phyloP scores from a whole-genome alignment of 257 asterid species.

The Przewalskia tangutica region DNA sequence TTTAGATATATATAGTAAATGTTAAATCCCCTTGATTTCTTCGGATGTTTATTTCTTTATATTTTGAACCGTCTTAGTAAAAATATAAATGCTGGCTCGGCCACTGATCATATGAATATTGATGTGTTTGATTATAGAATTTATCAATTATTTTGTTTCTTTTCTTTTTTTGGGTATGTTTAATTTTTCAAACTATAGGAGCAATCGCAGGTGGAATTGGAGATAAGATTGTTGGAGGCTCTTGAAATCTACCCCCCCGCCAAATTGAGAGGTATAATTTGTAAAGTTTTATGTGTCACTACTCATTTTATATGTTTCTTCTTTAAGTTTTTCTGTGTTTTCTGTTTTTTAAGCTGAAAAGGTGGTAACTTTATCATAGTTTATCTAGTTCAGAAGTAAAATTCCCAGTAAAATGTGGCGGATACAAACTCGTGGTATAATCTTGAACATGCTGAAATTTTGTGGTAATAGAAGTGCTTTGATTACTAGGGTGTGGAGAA shows the following conservation, averaged over 20 bases:
- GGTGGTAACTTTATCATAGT: not conserved
- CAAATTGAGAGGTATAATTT: slow-evolving; percentile 55
- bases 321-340: not conserved
- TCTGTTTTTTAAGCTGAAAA: not conserved
- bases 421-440: not conserved
- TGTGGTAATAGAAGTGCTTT: not conserved
- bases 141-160: not conserved
- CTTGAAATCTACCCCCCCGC: slow-evolving; percentile 88
- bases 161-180: not conserved
- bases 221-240: slow-evolving; percentile 74
- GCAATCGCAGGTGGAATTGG: slow-evolving; percentile 81
- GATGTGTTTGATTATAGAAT: not conserved
- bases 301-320: not conserved
- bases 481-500: not conserved
- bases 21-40: not conserved
- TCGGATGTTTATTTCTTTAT: not conserved
- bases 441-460: not conserved
- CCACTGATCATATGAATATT: not conserved
- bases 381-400: not conserved
- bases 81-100: not conserved
- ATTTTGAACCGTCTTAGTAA: not conserved
- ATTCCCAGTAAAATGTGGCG: not conserved
- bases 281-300: not conserved
- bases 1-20: not conserved
- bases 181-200: slow-evolving; percentile 36